Base-by-base conservation (phyloP, 1,284 basidiomycete species). In the Ustilago bromivora region DNA sequence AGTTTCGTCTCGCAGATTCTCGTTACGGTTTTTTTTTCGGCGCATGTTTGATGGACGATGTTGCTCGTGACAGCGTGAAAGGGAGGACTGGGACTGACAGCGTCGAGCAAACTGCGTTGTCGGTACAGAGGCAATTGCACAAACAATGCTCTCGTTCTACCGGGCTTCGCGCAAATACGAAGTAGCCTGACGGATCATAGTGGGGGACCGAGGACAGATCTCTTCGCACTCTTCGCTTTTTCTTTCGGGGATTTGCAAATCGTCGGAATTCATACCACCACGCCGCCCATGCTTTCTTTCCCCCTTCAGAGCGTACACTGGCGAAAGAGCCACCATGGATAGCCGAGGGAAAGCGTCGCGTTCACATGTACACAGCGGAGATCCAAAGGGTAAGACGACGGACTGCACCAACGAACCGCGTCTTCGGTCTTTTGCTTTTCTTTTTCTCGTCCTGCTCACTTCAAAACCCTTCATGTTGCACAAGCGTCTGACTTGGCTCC, bases 311-410 rank as follows among this genome's bases (percentile, higher is more conserved):
- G 31, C 5, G 28, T 7, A 12, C 28, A 8, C 28, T 28, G 49
- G 15, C 28, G 31, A 51, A 38, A 43, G 15, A 28, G 23, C n/a
- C 38, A 43, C 47, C 58, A 35, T 23, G 58, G 9, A 31, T 60
- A 60, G 49, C 58, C 58, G 58, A 51, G 49, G 28, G 28, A 51
- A 38, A 41, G 28, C 12, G 49, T 28, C 40, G 38, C 38, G 58
- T 52, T 60, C 58, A 52, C 58, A 60, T 60, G 58, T 19, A 51
- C 58, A 38, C 34, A 11, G 58, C 58, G 47, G 58, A 60, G 58
- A 52, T 31, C 35, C 13, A 60, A 60, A 10, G 2, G 35, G 58
- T 60, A 60, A 60, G 58, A 41, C 19, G 58, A 59, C 34, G 6
- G 47, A 23, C 40, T 11, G 43, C 43, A 19, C 43, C n/a, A 46